Evolutionary conservation across 1,284 basidiomycete genomes (phyloP), one percentile per base, ranked within the genome.

Genomic region (Leccinum solheimii): DNA sequence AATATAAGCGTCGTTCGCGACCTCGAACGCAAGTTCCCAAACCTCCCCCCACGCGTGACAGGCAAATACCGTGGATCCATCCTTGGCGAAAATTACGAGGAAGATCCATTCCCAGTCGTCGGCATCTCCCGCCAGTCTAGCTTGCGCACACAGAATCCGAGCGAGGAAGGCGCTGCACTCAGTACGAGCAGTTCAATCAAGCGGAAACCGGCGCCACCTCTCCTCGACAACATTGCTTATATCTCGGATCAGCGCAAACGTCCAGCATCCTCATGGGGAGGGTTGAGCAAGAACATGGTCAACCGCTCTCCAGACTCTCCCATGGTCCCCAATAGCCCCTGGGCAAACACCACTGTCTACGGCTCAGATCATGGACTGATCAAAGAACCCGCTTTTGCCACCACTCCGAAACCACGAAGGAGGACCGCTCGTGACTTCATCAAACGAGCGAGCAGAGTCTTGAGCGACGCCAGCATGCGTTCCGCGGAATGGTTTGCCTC

Each of bases 1-100:
- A 78, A 73, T 26, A 61, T 81, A 11, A 73, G 76, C 63, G 73
- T 77, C 16, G 77, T 86, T 30, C 80, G 79, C 21, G 81, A 82
- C 40, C 75, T 86, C 59, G 76, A 83, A 11, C 62, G 72, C 38
- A 81, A 81, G 69, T 87, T 87, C 73, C 84, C 86, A 21, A 76
- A 74, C 11, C 76, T 81, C 50, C 81, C 84, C 21, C 76, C 78
- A 26, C 69, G 73, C n/a, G 67, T 75, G 11, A 76, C 71, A 23
- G 72, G 69, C 34, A 73, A 56, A 59, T 73, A 72, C 52, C 74
- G 70, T 2, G 73, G 70, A 38, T 75, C 73, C n/a, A 70, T 75
- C 49, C 69, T 75, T 6, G 70, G 72, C 30, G 61, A 67, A 57
- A 58, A 60, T 45, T 63, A 69, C 43, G 64, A 69, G 52, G 68